Evolutionary conservation across 2,329 filamentous ascomycete genomes (phyloP), one percentile per base, ranked within the genome.

Genomic region (Penicillium sp.): DNA sequence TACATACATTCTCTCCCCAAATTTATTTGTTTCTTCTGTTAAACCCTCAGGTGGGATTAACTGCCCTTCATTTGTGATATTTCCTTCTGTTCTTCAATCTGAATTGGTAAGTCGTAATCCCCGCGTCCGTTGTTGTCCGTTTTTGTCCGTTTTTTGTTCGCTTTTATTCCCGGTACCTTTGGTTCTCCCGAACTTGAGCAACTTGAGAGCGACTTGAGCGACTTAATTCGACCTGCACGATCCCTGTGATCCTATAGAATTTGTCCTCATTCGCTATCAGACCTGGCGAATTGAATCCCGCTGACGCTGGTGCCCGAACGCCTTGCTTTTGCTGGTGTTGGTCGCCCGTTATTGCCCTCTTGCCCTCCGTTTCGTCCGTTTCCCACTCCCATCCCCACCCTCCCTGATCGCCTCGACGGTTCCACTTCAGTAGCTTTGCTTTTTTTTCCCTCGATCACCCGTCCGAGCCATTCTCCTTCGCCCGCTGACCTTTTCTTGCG

Each of bases 261-360:
- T 50, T 49, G 58, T 44, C 60, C 59, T 65, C 58, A 64, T 64
- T 63, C 57, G 55, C 67, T 64, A 67, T 59, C 65, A 49, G 60
- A 56, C 54, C 62, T 63, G 66, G 64, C 67, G 61, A 68, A 66
- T 62, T 62, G 60, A 55, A 67, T 60, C 56, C 56, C 58, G 66
- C 61, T 56, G 59, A 65, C 65, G 56, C 68, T 69, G 67, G 57
- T 72, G 69, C 69, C 69, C 69, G 67, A 71, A 70, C 64, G 66
- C 66, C 68, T 71, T 65, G 67, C 66, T 66, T 66, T 66, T 51
- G 54, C 63, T 47, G 47, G 59, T 59, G 60, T 64, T 69, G 59
- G 55, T 66, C 57, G 58, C 58, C 51, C 56, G 49, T 59, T 57
- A 52, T 58, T 62, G 16, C 52, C 47, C 52, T 58, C 43, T 53